Evolutionary conservation across 2,329 filamentous ascomycete species (phyloP).

Genomic region (Cytospora chrysosperma): DNA sequence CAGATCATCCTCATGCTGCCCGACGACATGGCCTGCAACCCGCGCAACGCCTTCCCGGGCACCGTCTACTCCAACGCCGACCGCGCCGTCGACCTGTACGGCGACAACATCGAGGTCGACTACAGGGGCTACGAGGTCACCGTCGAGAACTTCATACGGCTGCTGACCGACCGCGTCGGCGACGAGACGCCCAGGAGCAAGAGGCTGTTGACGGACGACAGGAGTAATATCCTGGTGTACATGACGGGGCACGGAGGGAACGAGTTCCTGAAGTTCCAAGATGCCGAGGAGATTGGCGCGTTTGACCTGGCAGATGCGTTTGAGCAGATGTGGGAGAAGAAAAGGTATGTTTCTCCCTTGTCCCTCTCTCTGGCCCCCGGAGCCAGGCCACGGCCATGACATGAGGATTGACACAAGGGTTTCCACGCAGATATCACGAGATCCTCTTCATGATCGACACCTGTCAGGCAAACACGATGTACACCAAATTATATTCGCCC

Average conservation of each 20-base stretch:
- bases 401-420: neutral
- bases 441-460: slow-evolving; percentile 99
- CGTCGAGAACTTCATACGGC: slow-evolving; percentile 95
- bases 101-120: slow-evolving; percentile 98
- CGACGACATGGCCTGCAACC: slow-evolving; percentile 99
- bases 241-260: slow-evolving; percentile 99
- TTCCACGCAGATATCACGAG: slow-evolving; percentile 73
- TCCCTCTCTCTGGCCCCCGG: neutral
- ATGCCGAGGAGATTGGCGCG: slow-evolving; percentile 94
- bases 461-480: slow-evolving; percentile 99
- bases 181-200: slow-evolving; percentile 96
- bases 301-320: slow-evolving; percentile 97
- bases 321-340: slow-evolving; percentile 99
- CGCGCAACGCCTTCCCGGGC: slow-evolving; percentile 94
- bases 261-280: slow-evolving; percentile 97
- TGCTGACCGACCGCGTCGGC: slow-evolving; percentile 90
- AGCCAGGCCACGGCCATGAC: neutral
- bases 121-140: slow-evolving; percentile 98
- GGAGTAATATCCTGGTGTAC: slow-evolving; percentile 96
- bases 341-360: slow-evolving; percentile 66
- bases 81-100: slow-evolving; percentile 91
- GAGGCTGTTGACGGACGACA: slow-evolving; percentile 86
- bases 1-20: slow-evolving; percentile 99
- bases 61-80: slow-evolving; percentile 99
- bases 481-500: slow-evolving; percentile 94